phyloP scores from a whole-genome alignment of 2,329 filamentous ascomycete genomes.

The Aschersonia sp. region DNA sequence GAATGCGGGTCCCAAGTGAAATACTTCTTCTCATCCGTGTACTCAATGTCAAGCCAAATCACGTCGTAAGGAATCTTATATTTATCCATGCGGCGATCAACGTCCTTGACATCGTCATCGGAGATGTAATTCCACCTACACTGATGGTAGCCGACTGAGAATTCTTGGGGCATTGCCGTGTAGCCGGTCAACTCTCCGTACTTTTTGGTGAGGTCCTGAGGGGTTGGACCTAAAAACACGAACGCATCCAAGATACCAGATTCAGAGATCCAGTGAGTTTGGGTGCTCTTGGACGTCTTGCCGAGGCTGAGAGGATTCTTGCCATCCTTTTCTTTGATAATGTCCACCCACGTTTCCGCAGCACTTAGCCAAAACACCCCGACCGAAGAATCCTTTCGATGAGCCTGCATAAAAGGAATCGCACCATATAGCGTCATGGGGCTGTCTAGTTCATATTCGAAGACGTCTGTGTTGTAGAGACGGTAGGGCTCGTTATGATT shows the following conservation, averaged over 20 bases:
- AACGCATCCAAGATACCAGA: constrained; percentile 82
- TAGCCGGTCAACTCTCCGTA: constrained; percentile 88
- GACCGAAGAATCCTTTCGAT: constrained; percentile 83
- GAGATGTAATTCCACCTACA: constrained; percentile 98
- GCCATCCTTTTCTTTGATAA: constrained; percentile 62
- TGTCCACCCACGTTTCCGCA: constrained; percentile 94
- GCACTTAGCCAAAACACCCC: constrained; percentile 96
- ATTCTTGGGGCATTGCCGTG: constrained; percentile 82
- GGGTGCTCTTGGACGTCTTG: constrained; percentile 53
- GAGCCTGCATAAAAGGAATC: constrained; percentile 96
- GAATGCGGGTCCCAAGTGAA: constrained; percentile 92
- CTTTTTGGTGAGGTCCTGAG: constrained; percentile 63
- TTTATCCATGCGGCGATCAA: constrained; percentile 93
- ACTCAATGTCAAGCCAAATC: constrained; percentile 98
- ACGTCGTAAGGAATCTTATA: constrained; percentile 93
- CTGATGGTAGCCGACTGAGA: constrained; percentile 87
- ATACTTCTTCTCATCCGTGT: constrained; percentile 93
- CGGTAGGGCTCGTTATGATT: constrained; percentile 84
- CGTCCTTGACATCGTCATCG: constrained; percentile 91
- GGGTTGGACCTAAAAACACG: constrained; percentile 80
- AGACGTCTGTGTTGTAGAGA: constrained; percentile 92
- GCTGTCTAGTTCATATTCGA: constrained; percentile 93
- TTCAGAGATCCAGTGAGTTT: constrained; percentile 96
- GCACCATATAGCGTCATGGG: constrained; percentile 98
- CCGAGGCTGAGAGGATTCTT: constrained; percentile 69